Evolutionary conservation across 2,329 filamentous ascomycete genomes (phyloP).

Genomic region (Ophiostoma populinum): DNA sequence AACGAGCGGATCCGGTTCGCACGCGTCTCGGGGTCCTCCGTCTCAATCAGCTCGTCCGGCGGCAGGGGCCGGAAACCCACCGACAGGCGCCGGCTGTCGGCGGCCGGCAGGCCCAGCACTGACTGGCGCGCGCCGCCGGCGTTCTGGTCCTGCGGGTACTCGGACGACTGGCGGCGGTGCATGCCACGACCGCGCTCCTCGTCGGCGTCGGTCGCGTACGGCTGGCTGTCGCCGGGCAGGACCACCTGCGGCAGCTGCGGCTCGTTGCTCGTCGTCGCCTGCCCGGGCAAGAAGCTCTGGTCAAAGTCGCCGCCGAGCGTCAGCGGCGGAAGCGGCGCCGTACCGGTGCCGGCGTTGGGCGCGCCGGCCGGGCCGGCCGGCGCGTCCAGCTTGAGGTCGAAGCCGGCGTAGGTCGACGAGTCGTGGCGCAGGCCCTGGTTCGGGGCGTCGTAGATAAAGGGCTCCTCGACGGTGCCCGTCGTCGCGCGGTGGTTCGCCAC

Average conservation of each 20-base stretch:
- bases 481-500: constrained; percentile 7
- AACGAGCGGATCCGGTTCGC: constrained; percentile 96
- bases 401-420: constrained; percentile 5
- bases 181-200: constrained; percentile 8
- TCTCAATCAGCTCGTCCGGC: constrained; percentile 58
- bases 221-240: background rate
- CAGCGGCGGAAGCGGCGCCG: constrained; percentile 4
- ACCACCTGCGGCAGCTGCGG: constrained; percentile 2
- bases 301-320: constrained; percentile 6
- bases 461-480: constrained; percentile 10
- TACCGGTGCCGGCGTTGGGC: background rate
- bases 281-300: constrained; percentile 4
- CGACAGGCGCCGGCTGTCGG: constrained; percentile 42
- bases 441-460: constrained; percentile 11
- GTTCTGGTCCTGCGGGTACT: constrained; percentile 11
- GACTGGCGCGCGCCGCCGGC: constrained; percentile 9
- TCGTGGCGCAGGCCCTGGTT: constrained; percentile 6
- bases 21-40: constrained; percentile 82
- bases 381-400: constrained; percentile 5
- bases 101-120: constrained; percentile 35
- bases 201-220: constrained; percentile 11
- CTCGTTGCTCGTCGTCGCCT: constrained; percentile 2
- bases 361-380: background rate
- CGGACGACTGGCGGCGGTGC: constrained; percentile 15
- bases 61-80: constrained; percentile 71